These are phyloP conservation scores for Dittrichia graveolens DNA, from an alignment of 129 eudicot species.

Conservation along the genomic window DNA sequence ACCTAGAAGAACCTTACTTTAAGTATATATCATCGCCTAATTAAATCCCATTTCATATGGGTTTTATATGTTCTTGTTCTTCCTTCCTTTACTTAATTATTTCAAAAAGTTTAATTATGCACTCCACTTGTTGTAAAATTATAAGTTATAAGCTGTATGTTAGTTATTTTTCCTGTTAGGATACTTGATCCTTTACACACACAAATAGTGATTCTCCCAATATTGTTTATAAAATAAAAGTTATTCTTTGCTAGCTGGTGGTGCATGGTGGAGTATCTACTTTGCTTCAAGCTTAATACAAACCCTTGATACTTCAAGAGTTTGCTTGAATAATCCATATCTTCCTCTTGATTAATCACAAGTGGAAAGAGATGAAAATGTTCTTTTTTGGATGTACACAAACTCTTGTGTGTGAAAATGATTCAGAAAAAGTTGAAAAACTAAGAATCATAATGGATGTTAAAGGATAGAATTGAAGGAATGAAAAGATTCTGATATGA, in stretches of 20 bases:
- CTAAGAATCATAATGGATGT: conserved; percentile 34
- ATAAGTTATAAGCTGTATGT: background rate
- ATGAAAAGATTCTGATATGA: conserved; percentile 22
- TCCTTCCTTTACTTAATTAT: background rate
- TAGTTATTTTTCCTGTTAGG: background rate
- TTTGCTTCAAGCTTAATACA: conserved; percentile 35
- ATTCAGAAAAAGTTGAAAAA: conserved; percentile 28
- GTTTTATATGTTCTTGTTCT: background rate
- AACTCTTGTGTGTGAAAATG: conserved; percentile 34
- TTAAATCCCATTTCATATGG: conserved; percentile 5
- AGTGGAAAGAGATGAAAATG: conserved; percentile 41
- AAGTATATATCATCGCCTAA: background rate
- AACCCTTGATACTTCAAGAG: background rate
- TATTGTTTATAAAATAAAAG: background rate
- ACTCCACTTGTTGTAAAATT: conserved; percentile 4
- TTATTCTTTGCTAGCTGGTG: background rate
- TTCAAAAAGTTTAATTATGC: background rate
- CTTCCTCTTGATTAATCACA: conserved; percentile 24
- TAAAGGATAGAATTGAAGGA: background rate
- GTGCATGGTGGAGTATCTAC: conserved; percentile 27
- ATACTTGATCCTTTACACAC: background rate
- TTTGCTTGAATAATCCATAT: conserved; percentile 24
- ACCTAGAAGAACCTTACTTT: conserved; percentile 5
- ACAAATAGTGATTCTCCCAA: background rate
- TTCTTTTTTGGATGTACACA: conserved; percentile 30